phyloP scores from a whole-genome alignment of 2,329 filamentous ascomycete genomes.

The Xylaria multiplex region DNA sequence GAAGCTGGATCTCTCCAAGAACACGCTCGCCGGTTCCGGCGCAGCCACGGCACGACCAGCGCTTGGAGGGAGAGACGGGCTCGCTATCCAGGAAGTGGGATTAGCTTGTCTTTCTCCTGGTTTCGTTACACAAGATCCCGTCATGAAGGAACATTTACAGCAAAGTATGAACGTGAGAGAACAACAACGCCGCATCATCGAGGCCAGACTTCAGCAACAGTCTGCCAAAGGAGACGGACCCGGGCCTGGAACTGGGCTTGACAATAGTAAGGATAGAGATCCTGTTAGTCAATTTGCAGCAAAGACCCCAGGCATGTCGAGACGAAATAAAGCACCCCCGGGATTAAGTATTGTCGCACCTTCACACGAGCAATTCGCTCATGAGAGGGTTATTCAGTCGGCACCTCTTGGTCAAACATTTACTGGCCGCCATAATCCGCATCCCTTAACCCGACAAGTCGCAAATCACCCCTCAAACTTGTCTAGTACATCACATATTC shows the following conservation, averaged over 20 bases:
- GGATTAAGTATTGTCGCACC: constrained; percentile 95
- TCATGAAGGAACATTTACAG: constrained; percentile 94
- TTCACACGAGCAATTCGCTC: constrained; percentile 88
- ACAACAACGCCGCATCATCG: constrained; percentile 94
- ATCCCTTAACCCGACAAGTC: constrained; percentile 79
- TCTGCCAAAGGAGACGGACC: constrained; percentile 81
- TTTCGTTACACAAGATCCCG: constrained; percentile 95
- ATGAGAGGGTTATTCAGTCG: constrained; percentile 95
- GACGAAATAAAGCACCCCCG: constrained; percentile 82
- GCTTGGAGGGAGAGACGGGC: constrained; percentile 79
- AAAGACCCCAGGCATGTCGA: constrained; percentile 77
- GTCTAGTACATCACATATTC: constrained; percentile 86
- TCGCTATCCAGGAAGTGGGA: constrained; percentile 91
- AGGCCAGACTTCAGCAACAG: constrained; percentile 87
- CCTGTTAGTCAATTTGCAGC: constrained; percentile 61
- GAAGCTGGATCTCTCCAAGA: constrained; percentile 80
- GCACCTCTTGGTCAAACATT: constrained; percentile 95
- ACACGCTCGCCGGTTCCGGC: constrained; percentile 59
- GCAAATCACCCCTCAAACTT: constrained; percentile 85
- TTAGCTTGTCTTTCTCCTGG: constrained; percentile 94
- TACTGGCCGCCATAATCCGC: constrained; percentile 84
- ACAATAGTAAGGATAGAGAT: constrained; percentile 65
- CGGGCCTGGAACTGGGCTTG: constrained; percentile 67
- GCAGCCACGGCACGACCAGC: constrained; percentile 75
- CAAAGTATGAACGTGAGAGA: constrained; percentile 93